phyloP scores from a whole-genome alignment of 768 basidiomycete species.

The Naematelia aurantialba region DNA sequence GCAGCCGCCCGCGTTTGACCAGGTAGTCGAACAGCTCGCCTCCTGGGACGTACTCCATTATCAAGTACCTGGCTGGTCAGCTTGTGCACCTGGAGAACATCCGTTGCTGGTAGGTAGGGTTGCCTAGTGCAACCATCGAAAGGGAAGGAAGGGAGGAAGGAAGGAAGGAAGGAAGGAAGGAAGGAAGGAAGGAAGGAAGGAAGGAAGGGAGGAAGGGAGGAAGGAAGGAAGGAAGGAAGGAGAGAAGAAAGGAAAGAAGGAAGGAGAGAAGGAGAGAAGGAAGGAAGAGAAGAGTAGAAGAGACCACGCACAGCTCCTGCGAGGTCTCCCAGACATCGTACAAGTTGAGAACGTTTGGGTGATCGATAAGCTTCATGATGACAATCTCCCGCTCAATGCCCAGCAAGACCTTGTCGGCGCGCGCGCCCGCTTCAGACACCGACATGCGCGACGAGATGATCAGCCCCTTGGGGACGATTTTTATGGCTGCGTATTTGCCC shows the following conservation, averaged over 20 bases:
- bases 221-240: neutral
- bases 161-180: too few species aligned
- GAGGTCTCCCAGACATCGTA: slow-evolving; percentile 98
- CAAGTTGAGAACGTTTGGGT: slow-evolving; percentile 88
- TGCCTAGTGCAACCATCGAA: too few species aligned
- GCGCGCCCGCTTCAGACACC: slow-evolving; percentile 65
- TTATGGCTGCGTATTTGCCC: slow-evolving; percentile 85
- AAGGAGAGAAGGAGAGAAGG: neutral
- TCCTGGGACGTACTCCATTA: slow-evolving; percentile 90
- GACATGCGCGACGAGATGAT: slow-evolving; percentile 66
- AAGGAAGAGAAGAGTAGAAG: neutral
- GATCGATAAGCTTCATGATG: slow-evolving; percentile 94
- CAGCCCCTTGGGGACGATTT: slow-evolving; percentile 79
- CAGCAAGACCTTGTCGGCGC: slow-evolving; percentile 71
- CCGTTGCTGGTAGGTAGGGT: too few species aligned
- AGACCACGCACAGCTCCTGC: slow-evolving; percentile 63
- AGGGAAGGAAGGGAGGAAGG: too few species aligned
- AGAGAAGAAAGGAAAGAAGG: neutral
- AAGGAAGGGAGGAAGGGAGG: neutral
- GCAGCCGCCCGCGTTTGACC: slow-evolving; percentile 69
- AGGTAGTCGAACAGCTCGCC: slow-evolving; percentile 94
- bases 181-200: neutral
- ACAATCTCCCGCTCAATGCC: slow-evolving; percentile 91
- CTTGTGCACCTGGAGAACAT: neutral
- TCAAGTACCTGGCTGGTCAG: slow-evolving; percentile 56